Base-by-base conservation (phyloP, 116 monocot species). In the Papilionanthe hybrid region DNA sequence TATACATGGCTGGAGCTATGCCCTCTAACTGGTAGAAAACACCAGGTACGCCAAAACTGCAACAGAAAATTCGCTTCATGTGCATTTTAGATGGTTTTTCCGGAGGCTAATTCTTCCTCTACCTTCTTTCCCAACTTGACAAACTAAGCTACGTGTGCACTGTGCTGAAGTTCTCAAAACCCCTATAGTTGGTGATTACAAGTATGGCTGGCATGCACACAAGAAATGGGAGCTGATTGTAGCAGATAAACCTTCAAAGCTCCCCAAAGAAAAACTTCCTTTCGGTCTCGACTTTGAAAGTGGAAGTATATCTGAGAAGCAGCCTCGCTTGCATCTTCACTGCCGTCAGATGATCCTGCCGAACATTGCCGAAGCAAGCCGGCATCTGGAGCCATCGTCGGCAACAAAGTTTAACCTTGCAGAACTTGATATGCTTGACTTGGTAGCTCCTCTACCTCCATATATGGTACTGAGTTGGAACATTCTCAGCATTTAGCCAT, bases 151-250 rank as follows among this genome's bases (percentile, higher is more conserved):
- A 43, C 88, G 94, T 12, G 94, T 98, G 9, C 94, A 98, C 71
- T 98, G 98, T 79, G 92, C 98, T 1, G 94, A 98, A 77, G 90
- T 80, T 75, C 83, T 98, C 18, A 87, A 87, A 42, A 91, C 94
- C 32, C 98, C 98, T 20, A 93, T 98, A 47, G 91, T 98, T 23
- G 98, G 98, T n/a, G 98, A 98, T 75, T 90, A 83, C 85, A 98
- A 98, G 86, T 98, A 98, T 74, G 98, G 98, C 8, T 86, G 92
- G 88, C 74, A 80, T 13, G 86, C 86, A 20, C 94, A 98, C 75
- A 85, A 44, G 75, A 88, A 78, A 55, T 88, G 88, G 90, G 72
- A 84, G 32, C 88, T 91, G 1, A 42, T 86, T 23, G 68, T 80
- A 28, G 28, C 49, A 48, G 47, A 19, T 75, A 5, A 75, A 0